Percentiles rank a stretch among this genome's conserved stretches.
phyloP scores from a whole-genome alignment of 768 basidiomycete species.

The Terana coerulea region DNA sequence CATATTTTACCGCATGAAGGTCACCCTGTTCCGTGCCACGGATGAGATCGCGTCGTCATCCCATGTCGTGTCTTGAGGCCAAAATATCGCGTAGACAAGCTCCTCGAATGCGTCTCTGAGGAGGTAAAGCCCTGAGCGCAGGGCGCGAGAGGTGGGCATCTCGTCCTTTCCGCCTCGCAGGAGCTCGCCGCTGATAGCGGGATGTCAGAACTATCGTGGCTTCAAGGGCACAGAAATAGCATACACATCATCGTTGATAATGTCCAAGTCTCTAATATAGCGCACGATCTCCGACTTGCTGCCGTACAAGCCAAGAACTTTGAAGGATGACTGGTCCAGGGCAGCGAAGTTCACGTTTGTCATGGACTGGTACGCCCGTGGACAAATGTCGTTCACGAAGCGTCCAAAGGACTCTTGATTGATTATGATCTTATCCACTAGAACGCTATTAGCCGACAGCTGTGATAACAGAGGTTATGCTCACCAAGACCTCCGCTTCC shows the following conservation, averaged over 20 bases:
- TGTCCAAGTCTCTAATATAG: slow-evolving; percentile 35
- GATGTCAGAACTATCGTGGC: neutral
- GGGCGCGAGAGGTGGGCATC: slow-evolving; percentile 19
- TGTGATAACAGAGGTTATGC: slow-evolving; percentile 2
- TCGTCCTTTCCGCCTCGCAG: slow-evolving; percentile 19
- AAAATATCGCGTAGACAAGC: slow-evolving; percentile 48
- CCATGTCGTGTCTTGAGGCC: slow-evolving; percentile 63
- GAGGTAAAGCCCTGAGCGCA: slow-evolving; percentile 52
- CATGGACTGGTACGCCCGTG: slow-evolving; percentile 49
- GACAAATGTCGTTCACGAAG: slow-evolving; percentile 45
- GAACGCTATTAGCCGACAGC: too few species aligned
- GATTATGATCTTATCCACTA: slow-evolving; percentile 65
- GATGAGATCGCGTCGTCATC: slow-evolving; percentile 42
- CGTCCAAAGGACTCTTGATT: slow-evolving; percentile 43
- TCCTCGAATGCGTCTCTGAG: slow-evolving; percentile 23
- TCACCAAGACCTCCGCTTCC: slow-evolving; percentile 50
- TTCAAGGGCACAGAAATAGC: slow-evolving; percentile 15
- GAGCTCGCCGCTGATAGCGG: slow-evolving; percentile 14
- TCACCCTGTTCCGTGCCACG: slow-evolving; percentile 48
- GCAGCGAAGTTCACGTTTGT: slow-evolving; percentile 54
- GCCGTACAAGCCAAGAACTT: slow-evolving; percentile 57
- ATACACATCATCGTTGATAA: slow-evolving; percentile 38
- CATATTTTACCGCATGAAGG: slow-evolving; percentile 53
- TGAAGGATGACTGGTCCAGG: slow-evolving; percentile 42
- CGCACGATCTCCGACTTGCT: slow-evolving; percentile 46